These are phyloP conservation scores for Pilaira anomala DNA, from an alignment of 192 early-diverging fungal genomes.

Conservation along the genomic window DNA sequence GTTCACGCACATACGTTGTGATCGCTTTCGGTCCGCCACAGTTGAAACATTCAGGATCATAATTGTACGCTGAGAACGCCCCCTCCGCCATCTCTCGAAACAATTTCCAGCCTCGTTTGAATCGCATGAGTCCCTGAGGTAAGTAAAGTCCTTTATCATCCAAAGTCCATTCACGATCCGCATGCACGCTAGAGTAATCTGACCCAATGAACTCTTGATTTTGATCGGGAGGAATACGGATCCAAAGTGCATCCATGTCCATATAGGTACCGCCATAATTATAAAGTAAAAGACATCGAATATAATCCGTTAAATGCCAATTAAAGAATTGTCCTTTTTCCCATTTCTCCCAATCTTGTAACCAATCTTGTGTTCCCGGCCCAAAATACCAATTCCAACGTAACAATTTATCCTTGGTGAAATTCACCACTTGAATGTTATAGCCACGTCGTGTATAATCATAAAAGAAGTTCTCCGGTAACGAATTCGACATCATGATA, in stretches of 20 bases:
- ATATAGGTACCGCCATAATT: slow-evolving; percentile 62
- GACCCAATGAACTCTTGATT: slow-evolving; percentile 57
- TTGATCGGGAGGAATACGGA: slow-evolving; percentile 47
- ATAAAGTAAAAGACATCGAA: slow-evolving; percentile 49
- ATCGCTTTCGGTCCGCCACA: slow-evolving; percentile 57
- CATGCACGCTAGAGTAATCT: slow-evolving; percentile 42
- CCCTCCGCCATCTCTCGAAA: slow-evolving; percentile 53
- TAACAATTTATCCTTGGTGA: slow-evolving; percentile 50
- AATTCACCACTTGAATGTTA: slow-evolving; percentile 51
- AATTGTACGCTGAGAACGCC: slow-evolving; percentile 46
- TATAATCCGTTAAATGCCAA: slow-evolving; percentile 54
- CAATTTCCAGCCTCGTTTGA: slow-evolving; percentile 50
- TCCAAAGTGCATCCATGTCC: slow-evolving; percentile 63
- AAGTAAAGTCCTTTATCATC: slow-evolving; percentile 51
- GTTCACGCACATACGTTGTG: slow-evolving; percentile 49
- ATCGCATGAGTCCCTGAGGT: slow-evolving; percentile 56
- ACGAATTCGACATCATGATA: slow-evolving; percentile 50
- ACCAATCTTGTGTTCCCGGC: slow-evolving; percentile 49
- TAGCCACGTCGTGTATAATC: slow-evolving; percentile 53
- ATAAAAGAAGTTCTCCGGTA: slow-evolving; percentile 47
- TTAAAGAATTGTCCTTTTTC: slow-evolving; percentile 48
- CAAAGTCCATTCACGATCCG: slow-evolving; percentile 50
- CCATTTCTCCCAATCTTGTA: slow-evolving; percentile 52
- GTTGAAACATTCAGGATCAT: slow-evolving; percentile 54
- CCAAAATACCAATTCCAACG: slow-evolving; percentile 57